These are phyloP conservation scores for Puccinia horiana DNA, from an alignment of 1,284 basidiomycete species.

Conservation along the genomic window DNA sequence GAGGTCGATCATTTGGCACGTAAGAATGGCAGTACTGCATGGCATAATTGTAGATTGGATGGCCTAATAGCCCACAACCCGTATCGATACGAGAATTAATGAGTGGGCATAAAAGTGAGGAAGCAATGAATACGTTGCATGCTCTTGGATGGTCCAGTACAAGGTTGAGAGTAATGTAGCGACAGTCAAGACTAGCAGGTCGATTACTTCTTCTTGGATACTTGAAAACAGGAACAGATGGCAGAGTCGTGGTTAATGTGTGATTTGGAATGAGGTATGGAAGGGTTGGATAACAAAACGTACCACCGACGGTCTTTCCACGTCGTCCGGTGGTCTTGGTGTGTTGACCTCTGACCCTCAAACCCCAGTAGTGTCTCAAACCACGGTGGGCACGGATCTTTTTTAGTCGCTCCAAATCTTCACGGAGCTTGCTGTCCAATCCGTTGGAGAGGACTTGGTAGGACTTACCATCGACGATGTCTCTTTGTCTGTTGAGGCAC, in stretches of 20 bases:
- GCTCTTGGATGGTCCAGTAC: not conserved
- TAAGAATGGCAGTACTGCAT: conserved; percentile 2
- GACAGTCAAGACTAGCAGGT: not conserved
- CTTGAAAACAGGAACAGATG: not conserved
- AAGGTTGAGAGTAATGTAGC: not conserved
- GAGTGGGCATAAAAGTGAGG: not conserved
- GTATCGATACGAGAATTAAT: not conserved
- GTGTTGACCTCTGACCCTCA: conserved; percentile 78
- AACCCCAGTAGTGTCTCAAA: conserved; percentile 94
- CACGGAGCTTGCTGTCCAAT: conserved; percentile 97
- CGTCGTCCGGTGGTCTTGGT: conserved; percentile 91
- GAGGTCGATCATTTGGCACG: not conserved
- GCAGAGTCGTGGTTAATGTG: not conserved
- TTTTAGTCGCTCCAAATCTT: conserved; percentile 97
- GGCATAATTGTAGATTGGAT: not conserved
- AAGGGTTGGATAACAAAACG: not conserved
- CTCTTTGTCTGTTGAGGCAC: conserved; percentile 99
- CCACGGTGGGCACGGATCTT: conserved; percentile 99
- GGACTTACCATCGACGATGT: conserved; percentile 96
- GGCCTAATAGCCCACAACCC: not conserved
- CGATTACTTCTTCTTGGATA: conserved; percentile 36
- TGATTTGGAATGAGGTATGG: not conserved
- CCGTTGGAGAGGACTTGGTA: conserved; percentile 93
- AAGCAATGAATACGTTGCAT: conserved; percentile 3
- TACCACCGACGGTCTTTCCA: conserved; percentile 57